Evolutionary conservation across 148 eudicot genomes (phyloP).

Genomic region (Camellia japonica): DNA sequence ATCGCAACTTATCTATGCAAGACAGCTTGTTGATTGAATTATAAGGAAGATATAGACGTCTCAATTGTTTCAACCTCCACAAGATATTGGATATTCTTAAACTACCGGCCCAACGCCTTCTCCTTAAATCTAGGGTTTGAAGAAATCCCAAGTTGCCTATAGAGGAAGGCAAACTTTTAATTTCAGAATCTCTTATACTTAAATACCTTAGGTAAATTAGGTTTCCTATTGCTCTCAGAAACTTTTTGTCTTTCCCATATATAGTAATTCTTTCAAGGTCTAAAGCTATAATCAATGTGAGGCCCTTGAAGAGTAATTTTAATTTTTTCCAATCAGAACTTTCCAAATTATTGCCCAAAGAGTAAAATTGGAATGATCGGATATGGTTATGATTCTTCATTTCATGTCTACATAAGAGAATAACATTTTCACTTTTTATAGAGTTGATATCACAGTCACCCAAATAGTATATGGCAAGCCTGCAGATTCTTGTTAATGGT

Average conservation of each 20-base stretch:
- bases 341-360: background rate
- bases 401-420: no score
- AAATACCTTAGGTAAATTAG: slow-evolving; percentile 31
- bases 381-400: no score
- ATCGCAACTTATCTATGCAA: background rate
- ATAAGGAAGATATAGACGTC: no score
- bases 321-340: background rate
- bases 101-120: no score
- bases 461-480: no score
- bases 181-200: slow-evolving; percentile 22
- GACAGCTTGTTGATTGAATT: no score
- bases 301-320: background rate
- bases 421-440: no score
- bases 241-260: background rate
- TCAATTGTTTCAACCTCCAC: background rate
- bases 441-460: no score
- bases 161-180: slow-evolving; percentile 18
- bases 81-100: background rate
- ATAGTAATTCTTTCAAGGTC: slow-evolving; percentile 18
- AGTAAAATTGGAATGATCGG: no score
- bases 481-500: no score
- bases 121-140: slow-evolving; percentile 26
- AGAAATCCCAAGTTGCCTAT: slow-evolving; percentile 19
- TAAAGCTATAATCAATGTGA: slow-evolving; percentile 22
- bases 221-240: slow-evolving; percentile 22